Percentiles rank a stretch among this genome's conserved stretches.
phyloP scores from a whole-genome alignment of 2,329 filamentous ascomycete genomes.

The Colletotrichum orbiculare region DNA sequence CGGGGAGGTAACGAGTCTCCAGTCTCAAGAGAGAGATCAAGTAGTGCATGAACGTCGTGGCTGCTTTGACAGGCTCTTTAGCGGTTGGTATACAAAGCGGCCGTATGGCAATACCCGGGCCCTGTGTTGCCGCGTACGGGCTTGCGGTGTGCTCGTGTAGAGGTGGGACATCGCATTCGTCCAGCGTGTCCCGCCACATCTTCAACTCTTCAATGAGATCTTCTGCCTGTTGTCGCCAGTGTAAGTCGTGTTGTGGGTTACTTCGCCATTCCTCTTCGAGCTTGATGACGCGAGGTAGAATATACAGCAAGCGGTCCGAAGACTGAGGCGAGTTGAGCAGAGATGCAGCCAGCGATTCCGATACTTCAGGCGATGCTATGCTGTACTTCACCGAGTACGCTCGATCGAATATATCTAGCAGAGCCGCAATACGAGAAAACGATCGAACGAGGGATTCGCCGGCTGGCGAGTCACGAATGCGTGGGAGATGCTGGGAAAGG shows the following conservation, averaged over 20 bases:
- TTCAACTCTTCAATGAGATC: constrained; percentile 14
- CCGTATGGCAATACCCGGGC: neutral
- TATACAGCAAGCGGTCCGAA: constrained; percentile 1
- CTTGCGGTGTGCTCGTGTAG: constrained; percentile 9
- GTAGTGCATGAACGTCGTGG: constrained; percentile 26
- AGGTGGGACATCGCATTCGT: constrained; percentile 9
- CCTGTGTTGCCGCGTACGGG: neutral
- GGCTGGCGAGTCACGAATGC: neutral
- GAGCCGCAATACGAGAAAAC: constrained; percentile 21
- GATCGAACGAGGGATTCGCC: constrained; percentile 19
- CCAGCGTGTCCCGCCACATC: constrained; percentile 1
- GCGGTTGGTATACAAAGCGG: neutral
- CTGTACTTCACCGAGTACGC: constrained; percentile 19
- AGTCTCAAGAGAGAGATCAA: constrained; percentile 4
- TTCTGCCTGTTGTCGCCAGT: constrained; percentile 18
- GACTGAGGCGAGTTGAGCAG: constrained; percentile 15
- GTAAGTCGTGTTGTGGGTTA: constrained; percentile 20
- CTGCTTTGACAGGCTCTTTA: constrained; percentile 6
- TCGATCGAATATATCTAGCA: constrained; percentile 21
- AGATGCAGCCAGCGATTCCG: constrained; percentile 1
- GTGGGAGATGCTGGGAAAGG: constrained; percentile 17
- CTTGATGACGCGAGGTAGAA: constrained; percentile 12
- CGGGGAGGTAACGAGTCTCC: neutral
- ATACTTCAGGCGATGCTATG: constrained; percentile 14
- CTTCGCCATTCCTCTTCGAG: constrained; percentile 28